Percentiles rank a stretch among this genome's conserved stretches.
phyloP scores from a whole-genome alignment of 768 basidiomycete species.

The Rhodosporidiobolus sp. region DNA sequence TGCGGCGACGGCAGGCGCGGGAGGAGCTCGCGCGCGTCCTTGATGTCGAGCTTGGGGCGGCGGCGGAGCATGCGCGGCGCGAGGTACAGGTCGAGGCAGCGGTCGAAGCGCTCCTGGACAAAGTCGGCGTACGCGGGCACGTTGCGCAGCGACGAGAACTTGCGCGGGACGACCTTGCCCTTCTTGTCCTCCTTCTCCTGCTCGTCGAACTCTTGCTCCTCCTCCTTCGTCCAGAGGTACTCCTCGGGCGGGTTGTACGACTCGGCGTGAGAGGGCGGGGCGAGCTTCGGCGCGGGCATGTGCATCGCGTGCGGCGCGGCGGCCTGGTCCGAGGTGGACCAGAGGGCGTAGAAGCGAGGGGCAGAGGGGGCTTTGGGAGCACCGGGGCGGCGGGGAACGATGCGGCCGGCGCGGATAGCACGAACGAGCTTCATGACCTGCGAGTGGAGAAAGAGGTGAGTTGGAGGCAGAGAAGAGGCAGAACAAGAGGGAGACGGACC shows the following conservation, averaged over 20 bases:
- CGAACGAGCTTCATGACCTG: constrained; percentile 99
- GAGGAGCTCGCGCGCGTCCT: constrained; percentile 70
- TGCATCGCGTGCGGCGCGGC: constrained; percentile 74
- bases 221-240: constrained; percentile 80
- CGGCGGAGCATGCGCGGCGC: constrained; percentile 84
- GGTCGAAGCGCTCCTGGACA: constrained; percentile 87
- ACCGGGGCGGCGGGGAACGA: constrained; percentile 82
- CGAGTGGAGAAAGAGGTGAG: neutral
- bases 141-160: constrained; percentile 75
- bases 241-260: constrained; percentile 98
- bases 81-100: constrained; percentile 92
- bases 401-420: constrained; percentile 92
- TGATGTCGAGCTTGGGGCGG: constrained; percentile 64
- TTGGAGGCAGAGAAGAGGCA: neutral
- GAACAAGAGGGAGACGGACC: constrained; percentile 55
- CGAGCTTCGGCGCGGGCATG: constrained; percentile 85
- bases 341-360: constrained; percentile 78
- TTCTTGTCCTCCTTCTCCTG: constrained; percentile 85
- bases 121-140: constrained; percentile 89
- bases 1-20: constrained; percentile 90
- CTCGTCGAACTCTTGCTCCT: constrained; percentile 76
- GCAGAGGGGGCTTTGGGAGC: constrained; percentile 55
- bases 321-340: constrained; percentile 64
- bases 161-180: constrained; percentile 80
- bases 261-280: constrained; percentile 86